Conservation (phyloP, 1,139 yeast genomes). For the Kodamaea anthophila region DNA sequence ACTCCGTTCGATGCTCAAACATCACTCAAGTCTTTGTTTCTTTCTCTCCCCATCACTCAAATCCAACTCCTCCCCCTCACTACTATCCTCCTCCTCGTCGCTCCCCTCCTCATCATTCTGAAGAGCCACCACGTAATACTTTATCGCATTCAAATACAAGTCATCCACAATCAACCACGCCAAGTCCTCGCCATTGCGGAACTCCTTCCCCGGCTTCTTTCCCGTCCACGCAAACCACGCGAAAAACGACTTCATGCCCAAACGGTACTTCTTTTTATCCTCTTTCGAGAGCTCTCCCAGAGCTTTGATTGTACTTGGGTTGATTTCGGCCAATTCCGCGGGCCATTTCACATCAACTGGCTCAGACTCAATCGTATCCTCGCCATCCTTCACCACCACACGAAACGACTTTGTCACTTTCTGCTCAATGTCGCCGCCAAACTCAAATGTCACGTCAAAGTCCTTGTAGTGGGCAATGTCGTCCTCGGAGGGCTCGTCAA, state of each 20-base stretch:
- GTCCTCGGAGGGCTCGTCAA: slow-evolving; percentile 11
- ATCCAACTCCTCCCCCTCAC: slow-evolving; percentile 51
- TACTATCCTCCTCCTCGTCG: slow-evolving; percentile 44
- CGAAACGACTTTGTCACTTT: slow-evolving; percentile 48
- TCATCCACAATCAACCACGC: slow-evolving; percentile 61
- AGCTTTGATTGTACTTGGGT: slow-evolving; percentile 43
- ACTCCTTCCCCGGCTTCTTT: slow-evolving; percentile 63
- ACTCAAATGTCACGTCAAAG: slow-evolving; percentile 52
- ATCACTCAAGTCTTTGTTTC: no score
- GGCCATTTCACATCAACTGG: slow-evolving; percentile 59
- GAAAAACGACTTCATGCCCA: slow-evolving; percentile 69
- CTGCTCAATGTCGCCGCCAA: slow-evolving; percentile 45
- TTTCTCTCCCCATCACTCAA: slow-evolving; percentile 39
- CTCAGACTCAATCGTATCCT: slow-evolving; percentile 46
- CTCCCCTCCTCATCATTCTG: slow-evolving; percentile 49
- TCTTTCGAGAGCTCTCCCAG: slow-evolving; percentile 32
- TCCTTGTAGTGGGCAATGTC: slow-evolving; percentile 35
- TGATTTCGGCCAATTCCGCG: slow-evolving; percentile 40
- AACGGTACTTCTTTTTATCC: slow-evolving; percentile 55
- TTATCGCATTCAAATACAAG: slow-evolving; percentile 64
- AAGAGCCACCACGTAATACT: slow-evolving; percentile 65
- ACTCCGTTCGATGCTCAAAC: no score
- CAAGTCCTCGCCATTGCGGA: slow-evolving; percentile 64
- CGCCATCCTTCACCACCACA: slow-evolving; percentile 41
- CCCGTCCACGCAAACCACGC: slow-evolving; percentile 79